These are phyloP conservation scores for Boechera divaricarpa DNA, from an alignment of 345 rosid genomes.

Conservation along the genomic window DNA sequence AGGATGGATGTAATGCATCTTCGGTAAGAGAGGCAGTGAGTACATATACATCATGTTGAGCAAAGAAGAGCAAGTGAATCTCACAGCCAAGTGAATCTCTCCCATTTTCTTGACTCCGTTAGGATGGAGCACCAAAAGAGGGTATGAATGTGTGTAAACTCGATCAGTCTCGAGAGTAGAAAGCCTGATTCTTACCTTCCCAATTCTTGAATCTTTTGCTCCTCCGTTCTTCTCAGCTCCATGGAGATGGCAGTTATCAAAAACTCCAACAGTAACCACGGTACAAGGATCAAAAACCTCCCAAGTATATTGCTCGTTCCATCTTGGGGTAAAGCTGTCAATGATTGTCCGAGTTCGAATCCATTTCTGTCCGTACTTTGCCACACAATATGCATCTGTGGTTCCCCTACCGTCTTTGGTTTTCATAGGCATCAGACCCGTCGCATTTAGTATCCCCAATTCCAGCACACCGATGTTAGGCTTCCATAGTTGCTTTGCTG, in stretches of 20 bases:
- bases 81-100: constrained; percentile 89
- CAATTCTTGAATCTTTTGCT: constrained; percentile 68
- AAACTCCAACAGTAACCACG: constrained; percentile 87
- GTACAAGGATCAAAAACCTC: constrained; percentile 95
- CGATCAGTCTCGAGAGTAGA: constrained; percentile 93
- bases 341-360: constrained; percentile 86
- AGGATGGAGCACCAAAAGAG: constrained; percentile 75
- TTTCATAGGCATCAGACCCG: constrained; percentile 87
- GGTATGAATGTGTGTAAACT: constrained; percentile 88
- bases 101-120: constrained; percentile 95
- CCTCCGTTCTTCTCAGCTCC: constrained; percentile 68
- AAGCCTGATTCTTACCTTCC: constrained; percentile 88
- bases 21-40: constrained; percentile 77
- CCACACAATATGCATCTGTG: constrained; percentile 95
- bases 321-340: constrained; percentile 85
- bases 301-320: constrained; percentile 99
- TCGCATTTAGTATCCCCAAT: constrained; percentile 77
- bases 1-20: constrained; percentile 92
- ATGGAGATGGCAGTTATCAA: constrained; percentile 84
- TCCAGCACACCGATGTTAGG: constrained; percentile 82
- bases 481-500: constrained; percentile 92
- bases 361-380: constrained; percentile 95
- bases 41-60: constrained; percentile 96
- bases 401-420: constrained; percentile 86
- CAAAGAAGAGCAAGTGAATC: constrained; percentile 84